Evolutionary conservation across 768 basidiomycete species (phyloP).

Genomic region (Scleroderma citrinum): DNA sequence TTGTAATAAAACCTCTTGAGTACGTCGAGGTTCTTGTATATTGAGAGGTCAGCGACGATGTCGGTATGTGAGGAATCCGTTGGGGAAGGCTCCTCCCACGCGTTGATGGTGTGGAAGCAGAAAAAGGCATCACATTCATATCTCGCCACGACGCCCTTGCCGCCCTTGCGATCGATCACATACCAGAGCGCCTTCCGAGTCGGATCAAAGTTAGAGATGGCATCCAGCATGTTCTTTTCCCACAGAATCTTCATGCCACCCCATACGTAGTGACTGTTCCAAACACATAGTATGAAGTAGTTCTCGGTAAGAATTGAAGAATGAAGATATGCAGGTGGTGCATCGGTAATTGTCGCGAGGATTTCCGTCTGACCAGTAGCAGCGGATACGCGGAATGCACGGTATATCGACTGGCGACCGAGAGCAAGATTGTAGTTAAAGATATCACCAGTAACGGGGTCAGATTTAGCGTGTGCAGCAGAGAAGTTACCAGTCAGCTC

Average conservation of each 20-base stretch:
- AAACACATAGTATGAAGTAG: slow-evolving; percentile 32
- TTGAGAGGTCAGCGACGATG: slow-evolving; percentile 32
- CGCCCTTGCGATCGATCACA: slow-evolving; percentile 32
- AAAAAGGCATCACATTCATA: slow-evolving; percentile 35
- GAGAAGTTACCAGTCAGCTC: slow-evolving; percentile 29
- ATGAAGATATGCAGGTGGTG: slow-evolving; percentile 34
- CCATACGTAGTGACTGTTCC: slow-evolving; percentile 27
- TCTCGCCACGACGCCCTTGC: slow-evolving; percentile 32
- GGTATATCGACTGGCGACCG: slow-evolving; percentile 24
- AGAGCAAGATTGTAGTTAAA: slow-evolving; percentile 32
- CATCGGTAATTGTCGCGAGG: slow-evolving; percentile 32
- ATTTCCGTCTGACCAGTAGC: slow-evolving; percentile 28
- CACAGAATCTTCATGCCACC: slow-evolving; percentile 24
- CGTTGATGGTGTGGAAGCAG: slow-evolving; percentile 35
- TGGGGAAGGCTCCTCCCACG: slow-evolving; percentile 28
- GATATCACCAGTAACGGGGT: slow-evolving; percentile 29
- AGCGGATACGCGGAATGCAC: slow-evolving; percentile 31
- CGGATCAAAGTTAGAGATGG: slow-evolving; percentile 28
- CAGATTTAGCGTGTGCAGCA: slow-evolving; percentile 35
- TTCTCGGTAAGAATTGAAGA: slow-evolving; percentile 35
- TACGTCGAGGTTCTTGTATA: slow-evolving; percentile 28
- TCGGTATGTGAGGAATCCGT: slow-evolving; percentile 23
- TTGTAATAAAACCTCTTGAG: slow-evolving; percentile 29
- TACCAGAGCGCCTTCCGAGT: slow-evolving; percentile 29
- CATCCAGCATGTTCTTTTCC: slow-evolving; percentile 28